Base-by-base conservation (phyloP, 1,284 basidiomycete genomes). In the Pyrrhoderma noxium region DNA sequence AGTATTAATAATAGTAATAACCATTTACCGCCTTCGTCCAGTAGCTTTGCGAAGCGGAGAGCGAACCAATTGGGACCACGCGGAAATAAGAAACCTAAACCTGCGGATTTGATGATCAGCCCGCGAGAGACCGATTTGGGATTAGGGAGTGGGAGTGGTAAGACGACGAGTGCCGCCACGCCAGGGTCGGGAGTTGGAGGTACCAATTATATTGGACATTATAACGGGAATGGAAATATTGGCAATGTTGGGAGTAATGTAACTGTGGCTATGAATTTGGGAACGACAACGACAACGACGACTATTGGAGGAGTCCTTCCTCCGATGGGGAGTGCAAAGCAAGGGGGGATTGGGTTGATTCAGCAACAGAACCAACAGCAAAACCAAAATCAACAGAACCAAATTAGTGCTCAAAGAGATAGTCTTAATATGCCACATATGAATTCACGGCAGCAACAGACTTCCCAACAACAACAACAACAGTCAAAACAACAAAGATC, bases 91-190 rank as follows among this genome's bases (percentile, higher is more conserved):
- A 31, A 31, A 11, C 27, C 27, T 31, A 31, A 31, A 31, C 85
- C 85, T 0, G 85, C 85, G 2, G 85, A 88, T 61, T 82, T 87
- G 54, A 61, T 85, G 57, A 86, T 88, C 68, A 82, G 77, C 58
- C 84, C 85, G 4, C 69, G 80, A 45, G 80, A 80, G 53, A 61
- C 71, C 0, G 74, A 76, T 38, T 72, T 75, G 0, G 64, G 31
- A 5, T 40, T 31, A 34, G 27, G 40, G 41, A 5, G 5, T 31
- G 27, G 27, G 27, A 31, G 5, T 25, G 18, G 9, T 23, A 31
- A 19, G 35, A 18, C 35, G 23, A 47, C 13, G 8, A 80, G 58
- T 86, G 62, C 85, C 82, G 58, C 85, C 84, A 0, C 84, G 85
- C 2, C 80, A 84, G 0, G 74, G 74, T 45, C 72, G 72, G 35